Percentiles rank a stretch among this genome's conserved stretches.
Evolutionary conservation across 768 basidiomycete genomes (phyloP).

Genomic region (Coprinellus micaceus): DNA sequence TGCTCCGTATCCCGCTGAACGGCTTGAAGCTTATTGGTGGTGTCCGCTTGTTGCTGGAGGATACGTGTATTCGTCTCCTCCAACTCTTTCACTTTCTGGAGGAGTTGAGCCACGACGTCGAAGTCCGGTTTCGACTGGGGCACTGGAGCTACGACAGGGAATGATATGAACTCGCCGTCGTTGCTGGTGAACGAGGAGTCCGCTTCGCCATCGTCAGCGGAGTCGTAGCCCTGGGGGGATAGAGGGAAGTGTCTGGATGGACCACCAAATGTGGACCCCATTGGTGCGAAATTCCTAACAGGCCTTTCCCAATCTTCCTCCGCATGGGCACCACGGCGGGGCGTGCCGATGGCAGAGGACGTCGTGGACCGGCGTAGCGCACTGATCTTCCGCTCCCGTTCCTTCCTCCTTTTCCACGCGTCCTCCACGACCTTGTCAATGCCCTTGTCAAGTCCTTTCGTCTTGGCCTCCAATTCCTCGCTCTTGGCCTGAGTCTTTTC

Average conservation of each 20-base stretch:
- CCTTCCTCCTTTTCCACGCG: conserved; percentile 43
- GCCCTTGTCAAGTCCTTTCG: conserved; percentile 42
- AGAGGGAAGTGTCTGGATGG: background rate
- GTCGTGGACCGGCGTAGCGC: conserved; percentile 43
- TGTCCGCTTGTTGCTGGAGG: conserved; percentile 58
- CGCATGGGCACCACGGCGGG: too few species aligned
- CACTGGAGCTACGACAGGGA: conserved; percentile 1
- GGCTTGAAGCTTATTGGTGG: conserved; percentile 55
- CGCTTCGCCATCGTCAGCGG: conserved; percentile 13
- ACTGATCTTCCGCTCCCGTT: conserved; percentile 51
- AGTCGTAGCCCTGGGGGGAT: background rate
- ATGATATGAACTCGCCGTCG: background rate
- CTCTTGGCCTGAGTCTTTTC: conserved; percentile 71
- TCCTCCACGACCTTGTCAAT: conserved; percentile 40
- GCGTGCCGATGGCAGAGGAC: background rate
- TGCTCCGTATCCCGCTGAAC: conserved; percentile 71
- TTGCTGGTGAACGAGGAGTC: conserved; percentile 4
- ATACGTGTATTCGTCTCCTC: conserved; percentile 72
- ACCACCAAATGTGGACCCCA: conserved; percentile 37
- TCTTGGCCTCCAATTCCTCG: conserved; percentile 67
- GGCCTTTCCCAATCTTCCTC: conserved; percentile 22
- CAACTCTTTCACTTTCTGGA: conserved; percentile 72
- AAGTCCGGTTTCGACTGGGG: conserved; percentile 42
- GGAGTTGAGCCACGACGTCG: conserved; percentile 63
- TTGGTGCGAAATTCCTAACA: conserved; percentile 61